These are phyloP conservation scores for Orbilia javanica DNA, from an alignment of 2,329 filamentous ascomycete species.

Conservation along the genomic window DNA sequence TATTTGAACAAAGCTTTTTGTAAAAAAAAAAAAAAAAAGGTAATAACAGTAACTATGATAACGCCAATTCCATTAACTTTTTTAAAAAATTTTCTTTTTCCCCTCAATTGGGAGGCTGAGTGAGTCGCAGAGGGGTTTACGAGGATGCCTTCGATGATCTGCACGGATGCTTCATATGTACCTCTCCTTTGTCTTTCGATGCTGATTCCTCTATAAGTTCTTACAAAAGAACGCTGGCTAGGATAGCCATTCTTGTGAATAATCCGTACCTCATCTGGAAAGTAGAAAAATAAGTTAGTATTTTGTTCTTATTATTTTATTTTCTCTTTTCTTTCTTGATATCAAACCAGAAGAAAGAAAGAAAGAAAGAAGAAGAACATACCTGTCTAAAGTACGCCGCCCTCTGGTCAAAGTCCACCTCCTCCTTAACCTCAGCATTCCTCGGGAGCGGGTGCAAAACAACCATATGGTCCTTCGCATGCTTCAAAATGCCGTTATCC, in stretches of 20 bases:
- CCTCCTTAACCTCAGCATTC: conserved; percentile 92
- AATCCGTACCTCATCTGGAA: conserved; percentile 56
- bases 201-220: not conserved
- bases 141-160: not conserved
- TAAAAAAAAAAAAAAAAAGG: too few species aligned
- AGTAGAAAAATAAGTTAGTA: not conserved
- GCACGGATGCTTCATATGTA: not conserved
- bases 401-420: conserved; percentile 96
- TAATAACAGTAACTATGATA: too few species aligned
- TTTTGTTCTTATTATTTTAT: too few species aligned
- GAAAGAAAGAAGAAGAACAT: not conserved
- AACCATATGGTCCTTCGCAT: conserved; percentile 92
- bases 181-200: not conserved
- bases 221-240: conserved; percentile 54
- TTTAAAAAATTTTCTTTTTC: too few species aligned
- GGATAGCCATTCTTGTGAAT: conserved; percentile 55
- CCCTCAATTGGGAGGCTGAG: too few species aligned
- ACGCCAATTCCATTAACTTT: too few species aligned
- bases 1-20: too few species aligned
- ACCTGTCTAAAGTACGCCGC: conserved; percentile 99
- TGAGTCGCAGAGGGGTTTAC: too few species aligned
- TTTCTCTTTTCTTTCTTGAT: too few species aligned
- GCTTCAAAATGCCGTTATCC: conserved; percentile 88
- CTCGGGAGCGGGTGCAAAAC: conserved; percentile 95
- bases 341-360: too few species aligned